Conservation (phyloP, 1,284 basidiomycete species). For the Marasmius fiardii region DNA sequence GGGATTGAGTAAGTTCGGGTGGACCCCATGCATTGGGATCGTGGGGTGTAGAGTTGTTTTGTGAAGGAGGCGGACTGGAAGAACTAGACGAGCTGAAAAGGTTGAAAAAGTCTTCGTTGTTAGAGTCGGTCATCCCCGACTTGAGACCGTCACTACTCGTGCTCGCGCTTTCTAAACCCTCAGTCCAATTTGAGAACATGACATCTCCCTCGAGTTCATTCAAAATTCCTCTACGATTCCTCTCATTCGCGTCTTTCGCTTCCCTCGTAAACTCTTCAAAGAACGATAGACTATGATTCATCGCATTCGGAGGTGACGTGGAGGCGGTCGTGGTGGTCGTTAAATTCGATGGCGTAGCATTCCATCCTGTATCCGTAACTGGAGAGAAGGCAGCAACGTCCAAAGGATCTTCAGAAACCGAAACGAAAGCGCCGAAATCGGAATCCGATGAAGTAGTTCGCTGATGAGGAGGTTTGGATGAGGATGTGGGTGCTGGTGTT, state of each 20-base stretch:
- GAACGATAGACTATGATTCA: slow-evolving; percentile 39
- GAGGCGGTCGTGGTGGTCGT: no score
- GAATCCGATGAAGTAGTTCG: slow-evolving; percentile 31
- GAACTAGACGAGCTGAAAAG: no score
- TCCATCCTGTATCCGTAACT: slow-evolving; percentile 12
- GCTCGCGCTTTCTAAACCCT: no score
- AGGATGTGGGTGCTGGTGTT: slow-evolving; percentile 9
- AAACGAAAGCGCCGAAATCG: slow-evolving; percentile 69
- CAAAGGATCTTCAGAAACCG: slow-evolving; percentile 62
- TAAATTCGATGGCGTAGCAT: no score
- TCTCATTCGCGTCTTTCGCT: slow-evolving; percentile 49
- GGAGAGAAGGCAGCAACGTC: slow-evolving; percentile 18
- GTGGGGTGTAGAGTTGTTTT: background rate
- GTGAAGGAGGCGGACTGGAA: background rate
- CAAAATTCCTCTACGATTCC: slow-evolving; percentile 48
- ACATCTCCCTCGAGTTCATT: slow-evolving; percentile 72
- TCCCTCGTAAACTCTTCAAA: slow-evolving; percentile 56
- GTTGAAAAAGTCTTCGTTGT: no score
- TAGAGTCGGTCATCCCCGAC: no score
- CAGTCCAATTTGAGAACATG: slow-evolving; percentile 31
- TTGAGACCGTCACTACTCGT: no score
- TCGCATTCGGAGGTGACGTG: background rate
- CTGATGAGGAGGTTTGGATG: slow-evolving; percentile 5
- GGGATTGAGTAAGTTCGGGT: slow-evolving; percentile 8
- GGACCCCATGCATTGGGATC: background rate